These are phyloP conservation scores for Lentinula raphanica DNA, from an alignment of 768 basidiomycete genomes.

Conservation along the genomic window DNA sequence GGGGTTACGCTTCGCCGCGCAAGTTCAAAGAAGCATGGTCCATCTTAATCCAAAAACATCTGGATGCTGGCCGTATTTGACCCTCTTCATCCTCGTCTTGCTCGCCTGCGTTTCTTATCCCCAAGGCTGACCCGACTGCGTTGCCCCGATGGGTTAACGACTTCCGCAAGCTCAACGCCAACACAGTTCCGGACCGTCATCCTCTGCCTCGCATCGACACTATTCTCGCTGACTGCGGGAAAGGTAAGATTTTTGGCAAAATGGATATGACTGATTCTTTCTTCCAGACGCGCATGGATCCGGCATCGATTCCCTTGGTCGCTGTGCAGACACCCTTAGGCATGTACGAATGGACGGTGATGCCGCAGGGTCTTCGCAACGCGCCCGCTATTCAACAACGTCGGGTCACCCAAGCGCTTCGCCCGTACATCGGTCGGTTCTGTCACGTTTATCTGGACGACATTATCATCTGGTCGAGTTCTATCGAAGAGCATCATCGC, in stretches of 20 bases:
- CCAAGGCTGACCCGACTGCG: conserved; percentile 20
- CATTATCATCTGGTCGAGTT: conserved; percentile 25
- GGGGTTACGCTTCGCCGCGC: conserved; percentile 21
- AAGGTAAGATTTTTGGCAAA: conserved; percentile 29
- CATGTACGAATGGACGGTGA: conserved; percentile 14
- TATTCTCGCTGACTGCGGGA: conserved; percentile 27
- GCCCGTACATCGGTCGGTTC: conserved; percentile 23
- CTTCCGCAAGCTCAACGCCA: conserved; percentile 19
- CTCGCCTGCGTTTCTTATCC: conserved; percentile 28
- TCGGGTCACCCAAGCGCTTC: conserved; percentile 20
- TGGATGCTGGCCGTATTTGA: conserved; percentile 21
- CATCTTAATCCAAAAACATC: conserved; percentile 22
- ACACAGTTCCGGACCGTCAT: conserved; percentile 17
- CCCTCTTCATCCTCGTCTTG: conserved; percentile 20
- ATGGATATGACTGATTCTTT: conserved; percentile 37
- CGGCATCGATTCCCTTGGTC: not conserved
- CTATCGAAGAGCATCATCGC: conserved; percentile 15
- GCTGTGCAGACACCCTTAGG: conserved; percentile 1
- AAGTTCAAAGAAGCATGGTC: conserved; percentile 27
- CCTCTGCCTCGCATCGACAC: conserved; percentile 23
- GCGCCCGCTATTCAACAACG: conserved; percentile 26
- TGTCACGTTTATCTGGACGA: conserved; percentile 32
- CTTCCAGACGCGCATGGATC: conserved; percentile 21
- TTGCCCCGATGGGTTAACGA: conserved; percentile 25
- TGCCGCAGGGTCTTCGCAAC: conserved; percentile 19